A percentile compares a stretch with the other conserved stretches of the same genome.
Evolutionary conservation across 2,329 filamentous ascomycete species (phyloP).

Genomic region (Calonectria honghensis): DNA sequence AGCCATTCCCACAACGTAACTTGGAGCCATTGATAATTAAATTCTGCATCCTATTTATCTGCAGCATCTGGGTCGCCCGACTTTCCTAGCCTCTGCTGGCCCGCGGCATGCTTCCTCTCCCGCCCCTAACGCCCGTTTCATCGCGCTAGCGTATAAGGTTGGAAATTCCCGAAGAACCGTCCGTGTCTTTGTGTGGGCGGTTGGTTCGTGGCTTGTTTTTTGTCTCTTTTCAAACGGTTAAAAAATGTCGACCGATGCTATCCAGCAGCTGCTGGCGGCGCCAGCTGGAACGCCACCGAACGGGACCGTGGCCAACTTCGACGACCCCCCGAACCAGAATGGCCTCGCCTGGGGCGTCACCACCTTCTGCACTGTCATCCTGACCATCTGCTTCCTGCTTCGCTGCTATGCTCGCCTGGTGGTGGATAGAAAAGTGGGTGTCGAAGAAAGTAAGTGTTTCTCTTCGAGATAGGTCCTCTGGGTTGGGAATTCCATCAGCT

Average conservation of each 20-base stretch:
- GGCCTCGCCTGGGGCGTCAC: slow-evolving; percentile 33
- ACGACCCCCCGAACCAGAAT: slow-evolving; percentile 40
- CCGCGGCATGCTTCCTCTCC: slow-evolving; percentile 10
- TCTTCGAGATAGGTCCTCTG: neutral
- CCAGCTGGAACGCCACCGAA: slow-evolving; percentile 34
- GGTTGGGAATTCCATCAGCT: neutral
- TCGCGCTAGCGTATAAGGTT: slow-evolving; percentile 17
- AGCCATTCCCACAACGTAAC: neutral
- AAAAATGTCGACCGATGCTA: slow-evolving; percentile 17
- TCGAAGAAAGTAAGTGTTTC: slow-evolving; percentile 36
- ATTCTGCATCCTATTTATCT: neutral
- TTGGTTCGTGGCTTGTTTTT: neutral
- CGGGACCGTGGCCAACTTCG: slow-evolving; percentile 38
- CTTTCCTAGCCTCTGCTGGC: neutral
- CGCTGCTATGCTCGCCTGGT: slow-evolving; percentile 32
- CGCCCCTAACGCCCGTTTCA: neutral
- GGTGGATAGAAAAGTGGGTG: slow-evolving; percentile 18
- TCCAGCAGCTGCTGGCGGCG: slow-evolving; percentile 33
- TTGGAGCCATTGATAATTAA: neutral
- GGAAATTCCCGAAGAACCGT: neutral
- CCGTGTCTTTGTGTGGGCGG: neutral
- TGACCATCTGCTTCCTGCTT: slow-evolving; percentile 35
- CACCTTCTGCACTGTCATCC: slow-evolving; percentile 33
- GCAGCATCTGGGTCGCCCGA: neutral
- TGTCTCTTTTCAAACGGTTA: neutral